Evolutionary conservation across 2,329 filamentous ascomycete genomes (phyloP).

Genomic region (Eutypa lata): DNA sequence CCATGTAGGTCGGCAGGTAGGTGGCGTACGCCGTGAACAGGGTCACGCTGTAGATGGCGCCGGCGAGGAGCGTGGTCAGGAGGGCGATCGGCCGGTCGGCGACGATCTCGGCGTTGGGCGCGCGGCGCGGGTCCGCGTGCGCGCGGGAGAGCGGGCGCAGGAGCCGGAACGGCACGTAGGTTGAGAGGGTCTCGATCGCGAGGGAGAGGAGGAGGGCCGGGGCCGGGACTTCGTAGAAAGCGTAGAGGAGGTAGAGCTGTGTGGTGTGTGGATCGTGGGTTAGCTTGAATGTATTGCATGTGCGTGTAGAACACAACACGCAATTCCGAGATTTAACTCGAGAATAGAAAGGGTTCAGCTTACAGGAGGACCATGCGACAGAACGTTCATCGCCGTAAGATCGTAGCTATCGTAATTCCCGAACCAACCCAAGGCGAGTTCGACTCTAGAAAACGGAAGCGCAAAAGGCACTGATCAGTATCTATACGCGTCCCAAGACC

Average conservation of each 20-base stretch:
- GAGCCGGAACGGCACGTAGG: slow-evolving; percentile 70
- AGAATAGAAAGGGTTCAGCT: too few relatives aligned
- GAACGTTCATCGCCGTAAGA: slow-evolving; percentile 60
- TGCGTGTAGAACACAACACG: slow-evolving; percentile 6
- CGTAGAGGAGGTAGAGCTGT: slow-evolving; percentile 69
- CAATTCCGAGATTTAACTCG: too few relatives aligned
- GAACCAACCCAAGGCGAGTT: slow-evolving; percentile 72
- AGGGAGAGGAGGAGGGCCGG: slow-evolving; percentile 60
- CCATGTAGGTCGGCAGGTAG: slow-evolving; percentile 69
- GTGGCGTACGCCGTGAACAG: slow-evolving; percentile 67
- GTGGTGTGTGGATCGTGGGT: neutral
- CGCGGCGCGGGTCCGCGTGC: slow-evolving; percentile 53
- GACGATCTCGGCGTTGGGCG: slow-evolving; percentile 63
- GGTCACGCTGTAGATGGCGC: slow-evolving; percentile 70
- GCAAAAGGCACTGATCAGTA: slow-evolving; percentile 44
- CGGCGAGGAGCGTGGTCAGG: slow-evolving; percentile 65
- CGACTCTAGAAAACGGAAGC: slow-evolving; percentile 54
- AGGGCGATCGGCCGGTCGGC: slow-evolving; percentile 59
- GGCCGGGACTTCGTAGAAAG: slow-evolving; percentile 71
- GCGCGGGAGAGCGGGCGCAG: slow-evolving; percentile 65
- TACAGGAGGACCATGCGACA: slow-evolving; percentile 73
- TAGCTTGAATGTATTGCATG: slow-evolving; percentile 3
- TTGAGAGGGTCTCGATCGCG: slow-evolving; percentile 65
- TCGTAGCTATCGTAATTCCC: slow-evolving; percentile 72
- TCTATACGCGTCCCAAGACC: neutral